A percentile compares a stretch with the other conserved stretches of the same genome.
Evolutionary conservation across 331 rosid species (phyloP).

Genomic region (Pyracantha coccinea): DNA sequence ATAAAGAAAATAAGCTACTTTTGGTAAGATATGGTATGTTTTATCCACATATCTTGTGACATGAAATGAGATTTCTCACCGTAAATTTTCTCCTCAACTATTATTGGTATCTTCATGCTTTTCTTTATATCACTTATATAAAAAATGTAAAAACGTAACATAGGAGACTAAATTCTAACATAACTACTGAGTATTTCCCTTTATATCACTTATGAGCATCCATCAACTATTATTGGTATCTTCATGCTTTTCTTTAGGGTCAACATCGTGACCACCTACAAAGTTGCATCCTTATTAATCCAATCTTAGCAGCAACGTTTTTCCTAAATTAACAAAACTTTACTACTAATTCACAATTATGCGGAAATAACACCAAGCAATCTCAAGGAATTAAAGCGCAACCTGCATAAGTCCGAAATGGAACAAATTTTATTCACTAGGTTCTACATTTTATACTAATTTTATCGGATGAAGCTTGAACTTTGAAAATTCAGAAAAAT

Average conservation of each 20-base stretch:
- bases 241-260: neutral
- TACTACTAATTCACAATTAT: neutral
- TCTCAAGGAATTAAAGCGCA: neutral
- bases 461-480: neutral
- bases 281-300: neutral
- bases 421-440: neutral
- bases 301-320: neutral
- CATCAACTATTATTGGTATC: neutral
- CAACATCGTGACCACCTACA: neutral
- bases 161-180: neutral
- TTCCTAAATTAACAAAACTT: neutral
- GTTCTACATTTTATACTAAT: neutral
- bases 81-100: neutral
- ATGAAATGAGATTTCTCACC: neutral
- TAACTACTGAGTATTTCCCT: neutral
- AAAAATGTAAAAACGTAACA: neutral
- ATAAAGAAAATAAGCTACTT: no score
- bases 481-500: neutral
- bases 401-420: neutral
- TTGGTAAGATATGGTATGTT: neutral
- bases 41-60: neutral
- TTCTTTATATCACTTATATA: no score
- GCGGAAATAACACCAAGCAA: neutral
- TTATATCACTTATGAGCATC: neutral
- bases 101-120: no score